Evolutionary conservation across 202 grass and related monocot species (phyloP).

Genomic region (Musa balbisiana): DNA sequence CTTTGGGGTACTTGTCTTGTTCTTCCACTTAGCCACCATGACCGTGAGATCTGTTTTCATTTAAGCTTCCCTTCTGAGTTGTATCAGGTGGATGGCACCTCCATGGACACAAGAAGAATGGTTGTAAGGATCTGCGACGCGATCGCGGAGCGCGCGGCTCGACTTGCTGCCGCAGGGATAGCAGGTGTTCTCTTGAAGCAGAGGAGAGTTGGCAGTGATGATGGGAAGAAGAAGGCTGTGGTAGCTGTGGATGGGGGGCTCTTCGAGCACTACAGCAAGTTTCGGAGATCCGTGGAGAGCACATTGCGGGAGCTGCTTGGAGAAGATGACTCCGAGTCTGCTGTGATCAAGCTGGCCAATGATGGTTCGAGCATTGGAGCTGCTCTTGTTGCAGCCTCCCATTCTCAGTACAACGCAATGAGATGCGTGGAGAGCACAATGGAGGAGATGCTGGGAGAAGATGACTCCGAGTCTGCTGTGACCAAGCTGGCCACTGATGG

Average conservation of each 20-base stretch:
- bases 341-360: slow-evolving; percentile 42
- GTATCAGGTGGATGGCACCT: slow-evolving; percentile 38
- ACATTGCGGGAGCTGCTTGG: slow-evolving; percentile 50
- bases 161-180: slow-evolving; percentile 73
- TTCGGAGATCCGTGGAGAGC: slow-evolving; percentile 41
- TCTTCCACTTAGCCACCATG: neutral
- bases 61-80: neutral
- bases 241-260: slow-evolving; percentile 57
- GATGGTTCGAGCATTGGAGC: slow-evolving; percentile 77
- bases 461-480: slow-evolving; percentile 11
- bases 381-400: slow-evolving; percentile 71
- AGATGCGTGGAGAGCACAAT: slow-evolving; percentile 45
- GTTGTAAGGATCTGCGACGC: slow-evolving; percentile 50
- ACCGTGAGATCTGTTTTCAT: neutral
- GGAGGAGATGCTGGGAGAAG: slow-evolving; percentile 45
- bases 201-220: slow-evolving; percentile 8
- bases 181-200: slow-evolving; percentile 70
- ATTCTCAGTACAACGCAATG: slow-evolving; percentile 31
- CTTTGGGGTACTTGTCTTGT: slow-evolving; percentile 29
- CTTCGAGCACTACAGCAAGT: slow-evolving; percentile 62
- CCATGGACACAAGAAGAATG: slow-evolving; percentile 50
- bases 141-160: slow-evolving; percentile 45
- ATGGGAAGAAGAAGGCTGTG: slow-evolving; percentile 30
- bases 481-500: slow-evolving; percentile 57
- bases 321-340: slow-evolving; percentile 22